Conservation (phyloP, 495 filamentous ascomycete genomes). For the Tuber microsphaerosporum region DNA sequence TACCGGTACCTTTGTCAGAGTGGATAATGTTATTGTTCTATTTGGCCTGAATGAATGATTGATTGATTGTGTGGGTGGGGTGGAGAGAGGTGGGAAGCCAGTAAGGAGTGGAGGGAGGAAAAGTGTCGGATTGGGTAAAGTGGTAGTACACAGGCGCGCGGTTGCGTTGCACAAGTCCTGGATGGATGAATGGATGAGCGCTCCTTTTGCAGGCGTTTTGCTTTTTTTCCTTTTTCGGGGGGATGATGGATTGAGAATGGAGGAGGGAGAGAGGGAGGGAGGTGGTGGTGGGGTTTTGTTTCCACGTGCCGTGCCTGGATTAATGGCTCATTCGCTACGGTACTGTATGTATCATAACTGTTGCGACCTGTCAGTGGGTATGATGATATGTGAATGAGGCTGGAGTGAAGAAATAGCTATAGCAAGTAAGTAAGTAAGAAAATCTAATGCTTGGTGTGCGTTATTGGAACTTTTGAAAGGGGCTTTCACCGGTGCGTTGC, state of each 20-base stretch:
- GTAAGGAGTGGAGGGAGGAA: not conserved
- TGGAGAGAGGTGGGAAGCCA: not conserved
- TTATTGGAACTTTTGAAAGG: not conserved
- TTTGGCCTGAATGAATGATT: not conserved
- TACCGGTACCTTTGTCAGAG: too few species aligned
- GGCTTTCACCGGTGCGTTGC: not conserved
- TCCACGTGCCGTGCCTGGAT: conserved; percentile 6
- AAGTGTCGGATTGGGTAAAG: not conserved
- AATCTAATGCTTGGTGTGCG: not conserved
- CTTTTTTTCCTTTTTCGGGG: not conserved
- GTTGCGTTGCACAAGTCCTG: not conserved
- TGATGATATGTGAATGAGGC: not conserved
- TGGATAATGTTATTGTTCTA: conserved; percentile 2
- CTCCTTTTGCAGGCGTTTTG: not conserved
- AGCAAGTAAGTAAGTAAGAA: too few species aligned
- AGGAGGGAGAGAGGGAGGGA: too few species aligned
- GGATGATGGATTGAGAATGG: not conserved
- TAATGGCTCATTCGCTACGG: not conserved
- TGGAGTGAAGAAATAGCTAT: not conserved
- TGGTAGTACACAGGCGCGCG: conserved; percentile 1
- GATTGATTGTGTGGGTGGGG: not conserved
- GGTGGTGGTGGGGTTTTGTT: not conserved
- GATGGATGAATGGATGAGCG: not conserved
- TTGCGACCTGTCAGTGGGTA: not conserved
- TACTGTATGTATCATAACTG: not conserved